A percentile compares a stretch with the other conserved stretches of the same genome.
Conservation (phyloP, 1,139 yeast species). For the Suhomyces atakaporum region DNA sequence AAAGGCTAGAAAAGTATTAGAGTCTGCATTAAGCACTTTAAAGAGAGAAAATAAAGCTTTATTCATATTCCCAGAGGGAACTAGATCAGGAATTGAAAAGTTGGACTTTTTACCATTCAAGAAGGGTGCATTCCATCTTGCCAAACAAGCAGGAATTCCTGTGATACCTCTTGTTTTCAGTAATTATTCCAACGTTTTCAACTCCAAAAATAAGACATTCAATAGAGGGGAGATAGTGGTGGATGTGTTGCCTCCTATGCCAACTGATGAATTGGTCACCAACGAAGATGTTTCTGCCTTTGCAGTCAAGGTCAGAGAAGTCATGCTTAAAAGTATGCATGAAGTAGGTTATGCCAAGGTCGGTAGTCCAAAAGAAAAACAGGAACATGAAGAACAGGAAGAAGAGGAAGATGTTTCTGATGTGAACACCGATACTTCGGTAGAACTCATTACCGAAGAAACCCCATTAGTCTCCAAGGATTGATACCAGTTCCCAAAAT, state of each 20-base stretch:
- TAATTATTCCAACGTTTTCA: conserved; percentile 76
- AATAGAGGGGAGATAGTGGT: conserved; percentile 62
- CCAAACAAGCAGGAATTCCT: conserved; percentile 89
- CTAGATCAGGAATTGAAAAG: conserved; percentile 73
- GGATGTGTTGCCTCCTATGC: conserved; percentile 68
- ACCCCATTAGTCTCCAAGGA: conserved; percentile 28
- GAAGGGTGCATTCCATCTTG: conserved; percentile 97
- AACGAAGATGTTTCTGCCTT: conserved; percentile 59
- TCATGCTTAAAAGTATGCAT: conserved; percentile 33
- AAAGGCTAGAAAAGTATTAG: conserved; percentile 73
- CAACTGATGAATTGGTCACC: conserved; percentile 55
- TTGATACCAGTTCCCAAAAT: no score
- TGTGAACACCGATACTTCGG: conserved; percentile 22
- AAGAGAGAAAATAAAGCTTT: conserved; percentile 65
- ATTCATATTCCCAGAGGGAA: conserved; percentile 94
- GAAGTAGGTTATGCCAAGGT: conserved; percentile 37
- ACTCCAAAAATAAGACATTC: conserved; percentile 56
- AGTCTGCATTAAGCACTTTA: conserved; percentile 63
- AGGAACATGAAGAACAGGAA: conserved; percentile 6
- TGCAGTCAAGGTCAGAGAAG: conserved; percentile 38
- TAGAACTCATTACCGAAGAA: conserved; percentile 25
- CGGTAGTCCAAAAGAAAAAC: conserved; percentile 12
- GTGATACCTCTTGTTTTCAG: conserved; percentile 84
- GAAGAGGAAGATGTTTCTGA: conserved; percentile 10
- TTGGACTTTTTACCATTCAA: conserved; percentile 83